Conservation (phyloP, 2,329 filamentous ascomycete genomes). For the Cercospora janseana region DNA sequence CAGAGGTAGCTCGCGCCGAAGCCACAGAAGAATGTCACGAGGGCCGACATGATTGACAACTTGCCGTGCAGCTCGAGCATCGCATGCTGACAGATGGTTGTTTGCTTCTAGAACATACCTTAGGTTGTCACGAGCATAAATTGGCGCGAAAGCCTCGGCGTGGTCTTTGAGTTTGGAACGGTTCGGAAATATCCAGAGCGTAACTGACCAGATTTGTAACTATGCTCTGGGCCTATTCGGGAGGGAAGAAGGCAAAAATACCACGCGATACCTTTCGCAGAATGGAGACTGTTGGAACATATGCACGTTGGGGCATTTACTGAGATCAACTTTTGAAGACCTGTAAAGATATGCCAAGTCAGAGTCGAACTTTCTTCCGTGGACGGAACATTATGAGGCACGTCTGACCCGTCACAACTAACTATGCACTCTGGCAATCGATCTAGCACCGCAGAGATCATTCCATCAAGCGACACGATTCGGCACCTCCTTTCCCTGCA, state of each 20-base stretch:
- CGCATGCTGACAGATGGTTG: not conserved
- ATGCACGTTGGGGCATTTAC: no score
- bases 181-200: constrained; percentile 5
- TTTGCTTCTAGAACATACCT: not conserved
- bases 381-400: no score
- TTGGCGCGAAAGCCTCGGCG: not conserved
- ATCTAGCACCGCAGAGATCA: no score
- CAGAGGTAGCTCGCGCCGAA: constrained; percentile 3
- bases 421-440: no score
- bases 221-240: no score
- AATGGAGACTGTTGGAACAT: no score
- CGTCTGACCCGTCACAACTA: no score
- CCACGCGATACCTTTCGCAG: no score
- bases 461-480: constrained; percentile 21
- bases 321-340: no score
- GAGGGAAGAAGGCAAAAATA: no score
- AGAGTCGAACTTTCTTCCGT: no score
- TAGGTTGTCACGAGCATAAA: not conserved
- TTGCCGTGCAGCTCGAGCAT: not conserved
- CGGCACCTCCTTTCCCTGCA: constrained; percentile 19
- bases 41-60: not conserved
- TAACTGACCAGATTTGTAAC: not conserved
- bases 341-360: no score
- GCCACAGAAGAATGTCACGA: not conserved
- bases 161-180: constrained; percentile 1